Evolutionary conservation across 495 filamentous ascomycete genomes (phyloP).

Genomic region (Talaromyces stipitatus): DNA sequence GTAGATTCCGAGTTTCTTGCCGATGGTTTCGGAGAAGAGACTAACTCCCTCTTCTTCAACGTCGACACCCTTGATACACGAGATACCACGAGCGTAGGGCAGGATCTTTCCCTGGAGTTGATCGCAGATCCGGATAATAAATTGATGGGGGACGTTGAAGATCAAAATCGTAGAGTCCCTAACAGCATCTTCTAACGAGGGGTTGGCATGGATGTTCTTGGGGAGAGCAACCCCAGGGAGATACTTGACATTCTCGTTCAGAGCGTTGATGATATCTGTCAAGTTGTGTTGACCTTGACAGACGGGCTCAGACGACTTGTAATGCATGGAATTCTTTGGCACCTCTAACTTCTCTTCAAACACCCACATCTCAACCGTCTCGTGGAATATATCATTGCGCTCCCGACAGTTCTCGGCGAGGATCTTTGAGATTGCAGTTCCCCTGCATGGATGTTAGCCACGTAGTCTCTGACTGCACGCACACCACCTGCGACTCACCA

Average conservation of each 20-base stretch:
- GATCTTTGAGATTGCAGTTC: slow-evolving; percentile 94
- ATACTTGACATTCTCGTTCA: slow-evolving; percentile 98
- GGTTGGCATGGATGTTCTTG: slow-evolving; percentile 79
- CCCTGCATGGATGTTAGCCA: slow-evolving; percentile 42
- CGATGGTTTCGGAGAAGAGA: slow-evolving; percentile 94
- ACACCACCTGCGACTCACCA: slow-evolving; percentile 51
- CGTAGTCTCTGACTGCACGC: slow-evolving; percentile 7
- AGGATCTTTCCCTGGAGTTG: slow-evolving; percentile 82
- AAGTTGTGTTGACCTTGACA: slow-evolving; percentile 69
- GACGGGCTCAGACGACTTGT: slow-evolving; percentile 46
- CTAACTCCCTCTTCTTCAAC: slow-evolving; percentile 74
- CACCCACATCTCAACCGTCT: slow-evolving; percentile 95
- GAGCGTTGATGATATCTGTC: slow-evolving; percentile 79
- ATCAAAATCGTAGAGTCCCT: slow-evolving; percentile 78
- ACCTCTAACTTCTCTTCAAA: slow-evolving; percentile 80
- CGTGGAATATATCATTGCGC: slow-evolving; percentile 73
- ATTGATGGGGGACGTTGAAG: slow-evolving; percentile 98
- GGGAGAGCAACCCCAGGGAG: slow-evolving; percentile 81
- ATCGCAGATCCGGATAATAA: slow-evolving; percentile 80
- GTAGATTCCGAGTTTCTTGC: slow-evolving; percentile 84
- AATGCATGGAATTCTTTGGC: slow-evolving; percentile 54
- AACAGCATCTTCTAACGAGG: slow-evolving; percentile 74
- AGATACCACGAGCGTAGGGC: slow-evolving; percentile 87
- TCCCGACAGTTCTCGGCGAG: slow-evolving; percentile 81
- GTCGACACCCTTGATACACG: slow-evolving; percentile 96